Conservation (phyloP, 1,139 yeast species). For the Pichia sp. region DNA sequence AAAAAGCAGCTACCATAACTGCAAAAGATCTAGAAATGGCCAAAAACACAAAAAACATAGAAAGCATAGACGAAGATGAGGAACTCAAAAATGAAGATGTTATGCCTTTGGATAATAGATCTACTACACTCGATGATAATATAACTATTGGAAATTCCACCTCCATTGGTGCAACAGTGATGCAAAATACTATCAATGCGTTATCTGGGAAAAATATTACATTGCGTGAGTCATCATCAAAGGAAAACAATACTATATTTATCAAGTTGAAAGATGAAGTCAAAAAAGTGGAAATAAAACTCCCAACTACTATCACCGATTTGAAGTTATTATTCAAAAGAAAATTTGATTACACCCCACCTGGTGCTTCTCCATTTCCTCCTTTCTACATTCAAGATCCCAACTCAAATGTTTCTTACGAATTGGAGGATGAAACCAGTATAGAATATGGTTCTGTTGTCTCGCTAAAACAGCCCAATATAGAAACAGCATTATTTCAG, state of each 20-base stretch:
- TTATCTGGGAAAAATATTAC: conserved; percentile 1
- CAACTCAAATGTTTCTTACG: conserved; percentile 55
- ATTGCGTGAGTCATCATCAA: not conserved
- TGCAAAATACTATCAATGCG: conserved; percentile 2
- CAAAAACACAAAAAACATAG: conserved; percentile 1
- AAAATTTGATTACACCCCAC: conserved; percentile 75
- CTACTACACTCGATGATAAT: not conserved
- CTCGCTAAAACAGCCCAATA: conserved; percentile 33
- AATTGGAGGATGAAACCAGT: conserved; percentile 69
- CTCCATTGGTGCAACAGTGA: not conserved
- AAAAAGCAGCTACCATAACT: conserved; percentile 1
- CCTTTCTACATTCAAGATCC: conserved; percentile 71
- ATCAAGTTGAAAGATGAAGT: conserved; percentile 47
- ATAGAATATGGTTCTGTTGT: conserved; percentile 54
- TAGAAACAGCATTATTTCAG: conserved; percentile 12
- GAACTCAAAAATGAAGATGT: not conserved
- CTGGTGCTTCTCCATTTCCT: conserved; percentile 50
- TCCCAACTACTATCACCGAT: conserved; percentile 30
- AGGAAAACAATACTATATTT: conserved; percentile 7
- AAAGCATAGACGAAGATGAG: not conserved
- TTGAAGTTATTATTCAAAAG: conserved; percentile 74
- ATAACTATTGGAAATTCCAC: not conserved
- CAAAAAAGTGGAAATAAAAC: conserved; percentile 40
- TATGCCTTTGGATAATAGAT: not conserved
- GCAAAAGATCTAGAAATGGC: conserved; percentile 12